Base-by-base conservation (phyloP, 306 rosid genomes). In the Mimosa pudica region DNA sequence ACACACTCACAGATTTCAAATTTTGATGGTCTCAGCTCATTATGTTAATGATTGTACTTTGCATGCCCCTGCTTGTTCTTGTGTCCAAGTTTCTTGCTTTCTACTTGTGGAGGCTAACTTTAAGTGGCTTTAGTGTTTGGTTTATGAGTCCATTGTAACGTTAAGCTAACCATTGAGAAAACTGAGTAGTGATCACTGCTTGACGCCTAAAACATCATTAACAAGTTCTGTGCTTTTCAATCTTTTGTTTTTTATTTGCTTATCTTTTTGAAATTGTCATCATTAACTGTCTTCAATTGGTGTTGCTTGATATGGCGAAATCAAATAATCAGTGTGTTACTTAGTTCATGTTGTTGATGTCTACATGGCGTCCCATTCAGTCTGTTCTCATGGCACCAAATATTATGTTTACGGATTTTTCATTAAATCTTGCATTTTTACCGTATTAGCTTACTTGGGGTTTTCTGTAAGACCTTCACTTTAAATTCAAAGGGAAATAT, bases 21-120 rank as follows among this genome's bases (percentile, higher is more conserved):
- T 32, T 85, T 87, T 84, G 13, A 10, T 80, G 86, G 81, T 76
- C 32, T 38, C 4, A 38, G 78, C 32, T 38, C 4, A 38, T 38
- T 82, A 24, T 24, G 30, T 24, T 24, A 24, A 24, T 24, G 78
- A 77, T 77, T 76, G 64, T 48, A 52, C 47, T 73, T 64, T 85
- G 88, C 88, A 79, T 82, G 84, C 35, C 70, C 18, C 9, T 74
- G 78, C 4, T 79, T 58, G 77, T 69, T 75, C 60, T n/a, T 36
- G 18, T 58, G 58, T 32, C 73, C 35, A 58, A 48, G 75, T 82
- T 72, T 76, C 73, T 75, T 79, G 52, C 36, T 75, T 8, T 70
- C 76, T 65, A 12, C 66, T 24, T 24, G 68, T 71, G 60, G 24
- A 42, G 71, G 20, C 72, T 42, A 70, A 47, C 62, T 10, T 62